phyloP scores from a whole-genome alignment of 805 yeast species.

The Spathaspora passalidarum region DNA sequence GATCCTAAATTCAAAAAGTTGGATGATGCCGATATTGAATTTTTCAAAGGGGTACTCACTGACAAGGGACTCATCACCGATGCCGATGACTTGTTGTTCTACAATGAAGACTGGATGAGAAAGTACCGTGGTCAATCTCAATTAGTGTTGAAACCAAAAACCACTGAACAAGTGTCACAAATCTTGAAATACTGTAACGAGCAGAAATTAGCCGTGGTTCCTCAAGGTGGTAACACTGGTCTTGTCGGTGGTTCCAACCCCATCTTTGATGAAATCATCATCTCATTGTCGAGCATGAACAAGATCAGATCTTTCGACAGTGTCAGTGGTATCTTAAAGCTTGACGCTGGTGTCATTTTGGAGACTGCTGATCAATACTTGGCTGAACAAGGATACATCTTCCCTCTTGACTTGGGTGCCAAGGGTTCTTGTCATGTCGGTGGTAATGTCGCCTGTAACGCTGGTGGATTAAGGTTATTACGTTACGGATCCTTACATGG shows the following conservation, averaged over 20 bases:
- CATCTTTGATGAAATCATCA: conserved; percentile 82
- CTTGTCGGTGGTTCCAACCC: conserved; percentile 94
- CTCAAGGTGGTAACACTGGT: conserved; percentile 98
- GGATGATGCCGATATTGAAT: conserved; percentile 52
- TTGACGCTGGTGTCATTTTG: conserved; percentile 87
- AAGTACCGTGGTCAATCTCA: conserved; percentile 87
- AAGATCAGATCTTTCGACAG: conserved; percentile 77
- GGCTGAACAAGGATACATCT: conserved; percentile 80
- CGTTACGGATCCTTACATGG: conserved; percentile 94
- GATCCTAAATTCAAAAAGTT: conserved; percentile 50
- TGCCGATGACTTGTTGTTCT: conserved; percentile 61
- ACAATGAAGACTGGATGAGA: conserved; percentile 92
- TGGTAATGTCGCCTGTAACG: conserved; percentile 93
- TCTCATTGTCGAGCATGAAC: conserved; percentile 69
- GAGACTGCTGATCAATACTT: conserved; percentile 80
- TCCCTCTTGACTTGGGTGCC: conserved; percentile 93
- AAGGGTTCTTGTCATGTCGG: conserved; percentile 97
- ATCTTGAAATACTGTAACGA: conserved; percentile 81
- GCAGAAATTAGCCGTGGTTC: conserved; percentile 76
- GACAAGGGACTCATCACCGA: conserved; percentile 51
- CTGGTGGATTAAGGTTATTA: conserved; percentile 87
- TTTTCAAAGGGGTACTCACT: conserved; percentile 59
- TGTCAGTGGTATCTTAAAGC: conserved; percentile 79
- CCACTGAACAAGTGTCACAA: conserved; percentile 70
- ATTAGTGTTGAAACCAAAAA: conserved; percentile 77